Base-by-base conservation (phyloP, 495 filamentous ascomycete genomes). In the Xylaria castorea region DNA sequence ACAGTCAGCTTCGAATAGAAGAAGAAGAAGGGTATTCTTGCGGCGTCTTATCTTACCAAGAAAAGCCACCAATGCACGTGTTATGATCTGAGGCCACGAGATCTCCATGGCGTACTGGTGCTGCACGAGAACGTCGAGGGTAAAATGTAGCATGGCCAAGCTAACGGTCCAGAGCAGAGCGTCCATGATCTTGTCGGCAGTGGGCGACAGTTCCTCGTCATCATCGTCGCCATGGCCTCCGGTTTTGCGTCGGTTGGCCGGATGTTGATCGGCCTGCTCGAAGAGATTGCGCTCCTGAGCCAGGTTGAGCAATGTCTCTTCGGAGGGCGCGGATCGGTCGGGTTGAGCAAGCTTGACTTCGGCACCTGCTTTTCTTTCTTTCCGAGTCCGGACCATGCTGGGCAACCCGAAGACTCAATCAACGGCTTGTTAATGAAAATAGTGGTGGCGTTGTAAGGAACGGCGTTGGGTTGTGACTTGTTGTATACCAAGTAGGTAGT, bases 41-140 rank as follows among this genome's bases (percentile, higher is more conserved):
- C 67, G 53, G 67, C 66, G 48, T 68, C 71, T 46, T 34, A 66
- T 62, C 82, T 65, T 81, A 91, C 89, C 83, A 22, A 83, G 77
- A 60, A 85, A 80, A 11, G 87, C 87, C 60, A 87, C 85, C 3
- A 77, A 66, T 30, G 87, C 81, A 68, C 89, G 86, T 44, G 79
- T 80, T 57, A 88, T 72, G 3, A 96, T 88, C 22, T 81, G 82
- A 2, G 78, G 74, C 83, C 92, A 89, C 16, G 86, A 80, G 16
- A 95, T 88, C 1, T 89, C 86, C 76, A 92, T 86, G 12, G 91
- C 89, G 78, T 97, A 98, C 84, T 98, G 97, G 79, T 95, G 90
- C 63, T 95, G 92, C 8, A 97, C 93, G n/a, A 98, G 85, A 64
- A 95, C 92, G 74, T 96, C 93, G 34, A 99, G 86, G 2, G 93